Conservation (phyloP, 2,329 filamentous ascomycete genomes). For the Stagonosporopsis chrysanthemi region DNA sequence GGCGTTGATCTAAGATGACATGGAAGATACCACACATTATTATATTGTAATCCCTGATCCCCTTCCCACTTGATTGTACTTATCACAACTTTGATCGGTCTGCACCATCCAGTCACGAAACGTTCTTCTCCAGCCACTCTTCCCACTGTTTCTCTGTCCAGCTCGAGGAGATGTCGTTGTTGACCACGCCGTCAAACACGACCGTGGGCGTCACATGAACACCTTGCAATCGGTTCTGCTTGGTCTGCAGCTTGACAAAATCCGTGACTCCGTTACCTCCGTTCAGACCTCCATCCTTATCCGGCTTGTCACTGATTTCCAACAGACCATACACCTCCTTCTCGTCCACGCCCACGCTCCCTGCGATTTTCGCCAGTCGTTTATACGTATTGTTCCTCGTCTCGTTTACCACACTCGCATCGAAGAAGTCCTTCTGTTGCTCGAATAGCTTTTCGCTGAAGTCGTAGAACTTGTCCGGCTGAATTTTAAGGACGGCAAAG, state of each 20-base stretch:
- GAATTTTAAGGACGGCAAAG: conserved; percentile 76
- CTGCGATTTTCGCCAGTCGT: conserved; percentile 77
- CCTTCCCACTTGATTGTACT: not conserved
- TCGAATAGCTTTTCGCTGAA: conserved; percentile 76
- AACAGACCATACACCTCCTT: conserved; percentile 73
- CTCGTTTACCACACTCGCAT: conserved; percentile 84
- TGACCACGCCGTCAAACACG: conserved; percentile 84
- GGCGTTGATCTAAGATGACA: not conserved
- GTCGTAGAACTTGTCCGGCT: conserved; percentile 77
- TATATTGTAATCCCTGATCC: not conserved
- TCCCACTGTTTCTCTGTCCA: conserved; percentile 63
- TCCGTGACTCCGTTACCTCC: conserved; percentile 81
- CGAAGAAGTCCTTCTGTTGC: conserved; percentile 80
- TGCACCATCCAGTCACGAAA: conserved; percentile 55
- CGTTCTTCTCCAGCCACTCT: conserved; percentile 77
- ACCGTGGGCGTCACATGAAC: conserved; percentile 93
- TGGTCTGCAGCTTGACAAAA: conserved; percentile 84
- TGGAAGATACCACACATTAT: not conserved
- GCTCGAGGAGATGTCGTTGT: conserved; percentile 77
- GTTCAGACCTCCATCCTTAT: conserved; percentile 74
- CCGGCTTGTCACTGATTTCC: conserved; percentile 71
- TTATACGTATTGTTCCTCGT: conserved; percentile 83
- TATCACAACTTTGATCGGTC: conserved; percentile 6
- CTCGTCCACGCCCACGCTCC: conserved; percentile 73
- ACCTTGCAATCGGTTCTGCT: conserved; percentile 78